These are phyloP conservation scores for Ophiobolus disseminans DNA, from an alignment of 2,329 filamentous ascomycete genomes.

Conservation along the genomic window DNA sequence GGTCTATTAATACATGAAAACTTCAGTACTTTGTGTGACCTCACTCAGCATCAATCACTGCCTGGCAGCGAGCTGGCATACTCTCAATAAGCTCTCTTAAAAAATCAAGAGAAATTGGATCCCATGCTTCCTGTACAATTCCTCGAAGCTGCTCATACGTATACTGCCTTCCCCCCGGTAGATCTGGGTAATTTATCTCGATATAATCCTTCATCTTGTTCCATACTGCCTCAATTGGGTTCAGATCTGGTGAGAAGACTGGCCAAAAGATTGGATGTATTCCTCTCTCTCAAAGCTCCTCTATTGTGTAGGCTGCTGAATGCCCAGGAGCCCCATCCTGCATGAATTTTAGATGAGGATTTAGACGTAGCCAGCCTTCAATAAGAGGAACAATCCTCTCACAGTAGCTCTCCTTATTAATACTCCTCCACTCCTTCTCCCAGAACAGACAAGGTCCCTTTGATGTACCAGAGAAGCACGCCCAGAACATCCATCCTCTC, in stretches of 20 bases:
- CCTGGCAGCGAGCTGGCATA: not conserved
- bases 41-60: not conserved
- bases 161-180: conserved; percentile 3
- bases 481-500: conserved; percentile 42
- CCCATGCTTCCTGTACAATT: conserved; percentile 1
- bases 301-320: not conserved
- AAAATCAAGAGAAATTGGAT: not conserved
- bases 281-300: conserved; percentile 1
- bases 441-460: conserved; percentile 39
- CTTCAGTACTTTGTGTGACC: not conserved
- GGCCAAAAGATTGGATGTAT: conserved; percentile 9
- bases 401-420: conserved; percentile 29
- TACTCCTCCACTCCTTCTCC: conserved; percentile 41
- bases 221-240: conserved; percentile 12
- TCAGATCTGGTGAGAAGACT: conserved; percentile 10
- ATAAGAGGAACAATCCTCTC: conserved; percentile 16
- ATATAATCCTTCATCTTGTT: conserved; percentile 17
- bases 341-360: not conserved
- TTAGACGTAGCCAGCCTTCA: not conserved
- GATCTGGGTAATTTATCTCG: conserved; percentile 6
- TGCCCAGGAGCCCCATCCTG: not conserved
- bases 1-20: not conserved
- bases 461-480: conserved; percentile 26
- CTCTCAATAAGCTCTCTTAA: not conserved
- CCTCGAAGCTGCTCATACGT: conserved; percentile 1